A percentile compares a stretch with the other conserved stretches of the same genome.
Conservation (phyloP, 345 rosid genomes). For the Theobroma cacao region DNA sequence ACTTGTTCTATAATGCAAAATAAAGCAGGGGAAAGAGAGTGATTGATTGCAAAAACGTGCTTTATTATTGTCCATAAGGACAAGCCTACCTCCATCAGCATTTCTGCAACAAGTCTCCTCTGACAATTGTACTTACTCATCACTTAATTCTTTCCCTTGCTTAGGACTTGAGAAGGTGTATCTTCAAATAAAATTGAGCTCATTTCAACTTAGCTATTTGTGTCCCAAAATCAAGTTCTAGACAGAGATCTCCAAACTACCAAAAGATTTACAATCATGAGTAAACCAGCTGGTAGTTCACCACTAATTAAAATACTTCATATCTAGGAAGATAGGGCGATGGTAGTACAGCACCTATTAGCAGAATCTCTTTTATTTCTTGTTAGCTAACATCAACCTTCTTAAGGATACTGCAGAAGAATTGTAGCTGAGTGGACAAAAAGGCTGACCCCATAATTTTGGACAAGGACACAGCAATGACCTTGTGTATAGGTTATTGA, state of each 20-base stretch:
- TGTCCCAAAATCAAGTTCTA: slow-evolving; percentile 2
- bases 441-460: background rate
- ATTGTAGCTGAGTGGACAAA: background rate
- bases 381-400: background rate
- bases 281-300: background rate
- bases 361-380: background rate
- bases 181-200: slow-evolving; percentile 16
- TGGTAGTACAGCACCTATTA: background rate
- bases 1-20: slow-evolving; percentile 35
- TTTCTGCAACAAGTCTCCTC: slow-evolving; percentile 44
- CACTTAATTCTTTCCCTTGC: slow-evolving; percentile 10
- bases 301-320: background rate
- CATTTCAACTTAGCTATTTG: slow-evolving; percentile 25
- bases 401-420: background rate
- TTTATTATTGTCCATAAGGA: slow-evolving; percentile 38
- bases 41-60: slow-evolving; percentile 31
- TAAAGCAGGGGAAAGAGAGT: slow-evolving; percentile 27
- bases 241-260: background rate
- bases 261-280: background rate
- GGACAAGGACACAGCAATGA: background rate
- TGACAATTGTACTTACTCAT: slow-evolving; percentile 34
- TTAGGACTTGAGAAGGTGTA: slow-evolving; percentile 12
- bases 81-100: slow-evolving; percentile 59
- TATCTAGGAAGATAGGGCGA: background rate
- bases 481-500: no score